These are phyloP conservation scores for Corinectria fuckeliana DNA, from an alignment of 2,329 filamentous ascomycete species.

Conservation along the genomic window DNA sequence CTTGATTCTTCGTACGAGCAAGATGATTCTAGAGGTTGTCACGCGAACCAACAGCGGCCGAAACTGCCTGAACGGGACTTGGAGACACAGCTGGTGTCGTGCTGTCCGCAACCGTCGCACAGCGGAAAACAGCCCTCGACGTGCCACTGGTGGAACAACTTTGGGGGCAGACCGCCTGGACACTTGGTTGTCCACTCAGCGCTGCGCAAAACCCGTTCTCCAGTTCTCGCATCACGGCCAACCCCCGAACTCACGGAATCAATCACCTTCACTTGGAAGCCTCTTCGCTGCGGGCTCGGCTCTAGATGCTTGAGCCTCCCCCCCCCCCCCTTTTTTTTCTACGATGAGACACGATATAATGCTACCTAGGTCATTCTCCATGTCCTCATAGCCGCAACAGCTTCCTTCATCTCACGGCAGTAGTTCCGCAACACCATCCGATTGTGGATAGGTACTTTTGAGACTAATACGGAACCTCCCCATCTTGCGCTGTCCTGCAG, in stretches of 20 bases:
- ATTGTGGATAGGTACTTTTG: not conserved
- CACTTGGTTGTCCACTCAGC: conserved; percentile 22
- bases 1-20: too few relatives aligned
- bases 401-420: not conserved
- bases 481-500: not conserved
- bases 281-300: not conserved
- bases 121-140: not conserved
- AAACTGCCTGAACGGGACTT: not conserved
- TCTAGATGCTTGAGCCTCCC: not conserved
- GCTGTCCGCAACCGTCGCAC: not conserved
- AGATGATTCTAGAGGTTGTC: not conserved
- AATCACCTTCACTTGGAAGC: too few relatives aligned
- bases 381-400: not conserved
- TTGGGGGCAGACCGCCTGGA: conserved; percentile 28
- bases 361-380: not conserved
- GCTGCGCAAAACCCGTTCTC: conserved; percentile 3
- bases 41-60: not conserved
- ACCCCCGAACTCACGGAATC: conserved; percentile 11
- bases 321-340: too few relatives aligned
- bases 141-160: conserved; percentile 33
- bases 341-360: not conserved
- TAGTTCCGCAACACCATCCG: not conserved
- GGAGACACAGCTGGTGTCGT: not conserved
- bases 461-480: not conserved
- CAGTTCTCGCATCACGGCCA: not conserved